Base-by-base conservation (phyloP, 495 filamentous ascomycete genomes). In the Penicillium dipodomyicola region DNA sequence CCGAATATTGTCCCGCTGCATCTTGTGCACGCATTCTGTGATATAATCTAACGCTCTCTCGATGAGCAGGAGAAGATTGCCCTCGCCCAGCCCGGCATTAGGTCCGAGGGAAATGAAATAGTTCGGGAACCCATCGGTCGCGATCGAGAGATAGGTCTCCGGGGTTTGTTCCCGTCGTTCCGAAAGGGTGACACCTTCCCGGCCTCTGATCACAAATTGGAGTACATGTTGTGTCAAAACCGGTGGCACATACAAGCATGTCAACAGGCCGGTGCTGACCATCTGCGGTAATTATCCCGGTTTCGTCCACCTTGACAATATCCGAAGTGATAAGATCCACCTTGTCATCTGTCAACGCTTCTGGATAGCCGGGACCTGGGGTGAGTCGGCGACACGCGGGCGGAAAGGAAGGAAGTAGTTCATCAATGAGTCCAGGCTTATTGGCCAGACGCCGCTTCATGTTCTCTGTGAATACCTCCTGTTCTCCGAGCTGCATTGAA, bases 51-150 rank as follows among this genome's bases (percentile, higher is more conserved):
- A 69, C 19, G 71, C 65, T 27, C 67, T 74, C 54, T 84, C 82
- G 7, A 80, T 68, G 30, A 77, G 54, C 25, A 76, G 60, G 23
- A 77, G 65, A 14, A 78, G 56, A 19, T 74, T 78, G 8, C 78
- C 79, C 46, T 79, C 78, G 1, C 74, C 79, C 9, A 81, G 62
- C 1, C 73, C 71, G 10, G 76, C 67, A 49, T 82, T 82, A 6
- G 74, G 75, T 2, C 77, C 76, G 12, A 80, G 60, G 43, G 74
- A 71, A 35, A 82, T 77, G 65, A 86, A 87, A 60, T 84, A 84
- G 56, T 88, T 89, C 3, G 86, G 86, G 62, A 88, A 89, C 0
- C 75, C 79, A 49, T 85, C 78, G 2, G 83, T 75, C 5, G 84
- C 81, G 14, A 82, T 71, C 15, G 80, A 83, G 33, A 85, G 74